Evolutionary conservation across 768 basidiomycete species (phyloP), one percentile per base, ranked within the genome.

Genomic region (Rhizopogon vinicolor): DNA sequence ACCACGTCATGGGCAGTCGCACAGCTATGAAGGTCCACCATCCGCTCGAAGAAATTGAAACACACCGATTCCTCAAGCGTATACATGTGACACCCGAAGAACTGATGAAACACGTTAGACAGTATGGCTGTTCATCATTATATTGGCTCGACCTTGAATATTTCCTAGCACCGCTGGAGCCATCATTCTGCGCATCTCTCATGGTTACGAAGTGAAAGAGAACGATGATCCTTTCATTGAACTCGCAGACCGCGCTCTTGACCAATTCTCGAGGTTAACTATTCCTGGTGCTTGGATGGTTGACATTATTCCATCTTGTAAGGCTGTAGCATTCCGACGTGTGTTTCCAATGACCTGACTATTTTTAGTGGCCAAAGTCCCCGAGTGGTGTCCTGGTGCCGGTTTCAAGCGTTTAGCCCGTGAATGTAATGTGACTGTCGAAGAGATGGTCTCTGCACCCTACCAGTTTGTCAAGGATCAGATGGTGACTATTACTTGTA

Each of bases 401-500:
- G 73, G 72, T 0, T 86, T 85, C 69, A 74, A 82, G 62, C 63
- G 67, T 57, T 78, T 70, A 58, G 86, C 84, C 2, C 72, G 69
- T 33, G 70, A 71, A 42, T 87, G 83, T 82, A 73, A 75, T 22
- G 64, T 68, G 2, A 84, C 82, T 0, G 70, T 86, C 29, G 60
- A 67, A 13, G 76, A 84, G 46, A 76, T 84, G 79, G 81, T 84
- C 25, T 75, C 81, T 29, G 72, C 71, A 53, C 85, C 85, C 8
- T 73, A 79, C 62, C 72, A 75, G 40, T 82, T 79, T 54, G 84
- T 83, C 44, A 83, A 83, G 63, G 78, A 84, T 57, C 81, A 86
- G 64, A 77, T 85, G 70, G 85, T 85, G 44, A 19, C 25, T 25
- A 25, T 4, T 60, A 16, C 35, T 5, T 42, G 25, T 18, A 8